A percentile compares a stretch with the other conserved stretches of the same genome.
phyloP scores from a whole-genome alignment of 495 filamentous ascomycete genomes.

The Aspergillus taichungensis region DNA sequence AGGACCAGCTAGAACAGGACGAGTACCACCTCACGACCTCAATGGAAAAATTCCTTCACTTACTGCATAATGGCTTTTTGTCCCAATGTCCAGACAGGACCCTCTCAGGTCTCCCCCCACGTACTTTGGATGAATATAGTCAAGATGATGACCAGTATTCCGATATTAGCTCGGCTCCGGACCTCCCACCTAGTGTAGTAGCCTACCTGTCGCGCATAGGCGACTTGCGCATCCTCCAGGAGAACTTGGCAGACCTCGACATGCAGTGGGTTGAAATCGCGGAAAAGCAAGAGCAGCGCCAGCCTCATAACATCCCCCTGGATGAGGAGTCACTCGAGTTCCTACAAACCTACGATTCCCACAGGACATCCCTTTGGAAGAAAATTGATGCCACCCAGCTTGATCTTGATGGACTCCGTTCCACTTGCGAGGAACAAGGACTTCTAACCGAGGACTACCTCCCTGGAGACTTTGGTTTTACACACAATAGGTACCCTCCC shows the following conservation, averaged over 20 bases:
- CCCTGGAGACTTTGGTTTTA: slow-evolving; percentile 2
- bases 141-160: neutral
- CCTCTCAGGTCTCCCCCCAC: neutral
- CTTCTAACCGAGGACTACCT: slow-evolving; percentile 6
- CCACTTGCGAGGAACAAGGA: slow-evolving; percentile 13
- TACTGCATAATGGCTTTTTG: neutral
- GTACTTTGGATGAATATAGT: neutral
- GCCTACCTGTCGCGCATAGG: slow-evolving; percentile 21
- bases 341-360: slow-evolving; percentile 13
- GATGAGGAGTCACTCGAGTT: slow-evolving; percentile 18
- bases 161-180: neutral
- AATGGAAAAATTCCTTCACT: slow-evolving; percentile 9
- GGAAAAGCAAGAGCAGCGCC: slow-evolving; percentile 11
- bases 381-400: slow-evolving; percentile 14
- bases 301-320: slow-evolving; percentile 9
- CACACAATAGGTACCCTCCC: neutral
- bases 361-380: slow-evolving; percentile 7
- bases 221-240: slow-evolving; percentile 18
- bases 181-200: slow-evolving; percentile 5
- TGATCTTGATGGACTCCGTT: slow-evolving; percentile 11
- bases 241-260: slow-evolving; percentile 19
- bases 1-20: slow-evolving; percentile 17
- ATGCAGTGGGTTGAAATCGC: slow-evolving; percentile 11
- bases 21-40: slow-evolving; percentile 17
- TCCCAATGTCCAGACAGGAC: neutral